Evolutionary conservation across 495 filamentous ascomycete genomes (phyloP), one percentile per base, ranked within the genome.

Genomic region (Usnea hakonensis): DNA sequence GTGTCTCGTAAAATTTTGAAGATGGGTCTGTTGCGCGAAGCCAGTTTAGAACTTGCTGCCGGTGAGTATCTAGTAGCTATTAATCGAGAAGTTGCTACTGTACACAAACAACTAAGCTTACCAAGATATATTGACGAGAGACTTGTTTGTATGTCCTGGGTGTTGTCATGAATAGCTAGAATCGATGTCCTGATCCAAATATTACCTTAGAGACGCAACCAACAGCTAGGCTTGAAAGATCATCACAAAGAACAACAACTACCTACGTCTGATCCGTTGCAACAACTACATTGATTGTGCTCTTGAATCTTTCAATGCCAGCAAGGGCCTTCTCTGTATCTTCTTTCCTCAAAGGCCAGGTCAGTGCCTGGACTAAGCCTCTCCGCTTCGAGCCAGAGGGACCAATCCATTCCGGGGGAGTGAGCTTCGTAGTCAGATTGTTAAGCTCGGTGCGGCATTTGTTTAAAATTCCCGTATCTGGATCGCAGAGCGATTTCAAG

Each of bases 21-120:
- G 68, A 73, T 11, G 70, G 37, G 58, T 72, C 69, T 5, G 65
- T 56, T 17, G 58, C 52, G 6, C 52, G 62, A 3, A 73, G 55
- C 71, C 70, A 75, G 0, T 59, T 28, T 9, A 44, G 14, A 11
- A 64, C 44, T 14, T 56, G 19, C 26, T 10, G 35, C 14, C 7
- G 0, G 23, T 64, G 36, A 28, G 26, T 52, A 21, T 55, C 60
- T 55, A 43, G 4, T 1, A 17, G 16, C 13, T 7, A 9, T 57
- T 16, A 57, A 33, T 17, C 17, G 17, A 16, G 7, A 16, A 0
- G 7, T 33, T 55, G 28, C 16, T 11, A 16, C 16, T 32, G 30
- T 7, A 37, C 17, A 40, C 17, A 10, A 6, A 9, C n/a, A 8
- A n/a, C n/a, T 5, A 14, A 11, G 17, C 8, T 16, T 57, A 38